Base-by-base conservation (phyloP, 768 basidiomycete species). In the Panaeolus papilionaceus region DNA sequence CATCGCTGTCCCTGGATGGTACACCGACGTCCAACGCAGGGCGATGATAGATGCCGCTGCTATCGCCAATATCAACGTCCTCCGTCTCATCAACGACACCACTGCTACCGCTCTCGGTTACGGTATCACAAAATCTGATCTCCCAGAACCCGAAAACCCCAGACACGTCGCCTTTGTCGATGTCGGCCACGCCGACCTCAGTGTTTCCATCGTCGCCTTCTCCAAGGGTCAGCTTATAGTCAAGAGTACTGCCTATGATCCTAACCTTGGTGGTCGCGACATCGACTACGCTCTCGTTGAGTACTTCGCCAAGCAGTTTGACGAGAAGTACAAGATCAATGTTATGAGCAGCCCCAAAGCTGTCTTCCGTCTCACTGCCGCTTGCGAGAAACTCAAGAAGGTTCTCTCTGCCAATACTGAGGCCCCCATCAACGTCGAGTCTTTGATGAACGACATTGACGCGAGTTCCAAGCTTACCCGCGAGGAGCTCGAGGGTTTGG, bases 111-210 rank as follows among this genome's bases (percentile, higher is more conserved):
- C 98, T 45, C 92, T 99, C 77, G 95, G 94, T 64, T 99, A 97
- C 82, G 98, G 98, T 72, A 99, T 99, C 85, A 99, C 97, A 71
- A 99, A 99, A 81, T 89, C 92, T 33, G 98, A 99, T 78, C 90
- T 99, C 51, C 98, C 98, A 23, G 89, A 92, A 14, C 77, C 89
- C 39, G 95, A 96, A 69, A 82, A 78, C 71, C 92, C 96, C 0
- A 87, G 91, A 39, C 87, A 98, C 78, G 90, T 99, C 78, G 92
- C 92, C 70, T 98, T 99, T 75, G 89, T 99, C 74, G 98, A 99
- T 74, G 88, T 96, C 67, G 98, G 98, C 62, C 98, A 99, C 84
- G 94, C 95, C 6, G 88, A 89, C 81, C 85, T 96, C 81, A 92
- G 94, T 33, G 93, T 92, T 68, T 78, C 95, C 73, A 86, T 99